Conservation (phyloP, 768 basidiomycete species). For the Xerocomellus chrysenteron region DNA sequence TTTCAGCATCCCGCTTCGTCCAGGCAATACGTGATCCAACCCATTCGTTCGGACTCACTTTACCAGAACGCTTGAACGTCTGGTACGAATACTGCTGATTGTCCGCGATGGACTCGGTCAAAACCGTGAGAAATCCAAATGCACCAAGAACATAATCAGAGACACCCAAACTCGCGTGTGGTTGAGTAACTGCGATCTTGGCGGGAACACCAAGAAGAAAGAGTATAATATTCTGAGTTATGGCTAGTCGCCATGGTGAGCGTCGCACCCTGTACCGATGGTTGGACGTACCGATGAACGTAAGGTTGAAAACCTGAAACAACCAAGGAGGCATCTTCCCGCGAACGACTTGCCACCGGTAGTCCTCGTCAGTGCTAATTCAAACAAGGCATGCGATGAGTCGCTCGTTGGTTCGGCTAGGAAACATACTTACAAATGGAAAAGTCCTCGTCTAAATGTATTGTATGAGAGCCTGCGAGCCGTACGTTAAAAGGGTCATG, state of each 20-base stretch:
- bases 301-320: conserved; percentile 59
- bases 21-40: conserved; percentile 62
- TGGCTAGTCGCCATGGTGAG: conserved; percentile 39
- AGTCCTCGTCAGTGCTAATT: conserved; percentile 79
- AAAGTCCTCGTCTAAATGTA: conserved; percentile 80
- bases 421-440: conserved; percentile 52
- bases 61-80: conserved; percentile 61
- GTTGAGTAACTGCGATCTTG: conserved; percentile 52
- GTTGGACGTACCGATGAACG: conserved; percentile 62
- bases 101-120: conserved; percentile 80
- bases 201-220: conserved; percentile 66
- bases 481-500: conserved; percentile 27
- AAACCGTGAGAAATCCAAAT: conserved; percentile 58
- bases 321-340: conserved; percentile 49
- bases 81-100: conserved; percentile 90
- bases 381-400: neutral
- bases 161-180: conserved; percentile 48
- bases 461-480: conserved; percentile 68
- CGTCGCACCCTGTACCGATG: neutral
- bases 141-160: conserved; percentile 65
- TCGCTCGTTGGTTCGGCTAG: neutral
- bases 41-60: conserved; percentile 50
- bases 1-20: conserved; percentile 62
- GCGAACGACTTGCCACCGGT: conserved; percentile 84
- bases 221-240: conserved; percentile 79